Percentiles rank a stretch among this genome's conserved stretches.
These are phyloP conservation scores for Phytophthora crassamura DNA, from an alignment of 352 stramenopile species.

Conservation along the genomic window DNA sequence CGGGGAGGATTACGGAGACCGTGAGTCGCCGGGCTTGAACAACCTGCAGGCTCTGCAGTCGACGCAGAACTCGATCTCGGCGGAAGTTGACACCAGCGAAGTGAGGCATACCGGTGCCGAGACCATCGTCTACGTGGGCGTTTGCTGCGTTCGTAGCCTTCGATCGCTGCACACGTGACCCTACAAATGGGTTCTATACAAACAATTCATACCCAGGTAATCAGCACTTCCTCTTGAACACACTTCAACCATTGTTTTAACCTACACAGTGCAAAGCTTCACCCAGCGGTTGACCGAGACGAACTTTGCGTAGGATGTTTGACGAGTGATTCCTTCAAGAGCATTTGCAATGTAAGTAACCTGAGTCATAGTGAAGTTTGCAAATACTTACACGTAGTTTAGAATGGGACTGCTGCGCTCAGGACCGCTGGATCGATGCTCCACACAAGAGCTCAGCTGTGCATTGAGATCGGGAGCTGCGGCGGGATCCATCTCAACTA, in stretches of 20 bases:
- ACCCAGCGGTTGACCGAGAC: constrained; percentile 60
- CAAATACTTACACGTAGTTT: constrained; percentile 64
- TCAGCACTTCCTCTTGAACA: not conserved
- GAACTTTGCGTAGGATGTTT: constrained; percentile 61
- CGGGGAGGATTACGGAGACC: not conserved
- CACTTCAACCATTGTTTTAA: not conserved
- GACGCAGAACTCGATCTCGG: constrained; percentile 8
- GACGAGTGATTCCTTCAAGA: constrained; percentile 55
- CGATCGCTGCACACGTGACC: not conserved
- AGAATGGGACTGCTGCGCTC: constrained; percentile 58
- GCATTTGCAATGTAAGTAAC: not conserved
- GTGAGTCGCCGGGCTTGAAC: not conserved
- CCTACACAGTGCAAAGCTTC: constrained; percentile 42
- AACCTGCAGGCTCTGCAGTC: constrained; percentile 6
- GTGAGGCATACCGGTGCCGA: not conserved
- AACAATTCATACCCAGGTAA: constrained; percentile 8
- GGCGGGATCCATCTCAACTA: constrained; percentile 10
- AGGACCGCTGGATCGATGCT: constrained; percentile 37
- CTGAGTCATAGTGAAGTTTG: too few species aligned
- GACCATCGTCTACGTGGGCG: too few species aligned
- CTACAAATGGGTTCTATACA: constrained; percentile 5
- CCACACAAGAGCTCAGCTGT: constrained; percentile 21
- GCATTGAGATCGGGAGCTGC: not conserved
- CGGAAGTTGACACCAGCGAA: constrained; percentile 3
- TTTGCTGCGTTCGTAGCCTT: not conserved